phyloP scores from a whole-genome alignment of 768 basidiomycete species.

The Tubosaeta brunneosetosa region DNA sequence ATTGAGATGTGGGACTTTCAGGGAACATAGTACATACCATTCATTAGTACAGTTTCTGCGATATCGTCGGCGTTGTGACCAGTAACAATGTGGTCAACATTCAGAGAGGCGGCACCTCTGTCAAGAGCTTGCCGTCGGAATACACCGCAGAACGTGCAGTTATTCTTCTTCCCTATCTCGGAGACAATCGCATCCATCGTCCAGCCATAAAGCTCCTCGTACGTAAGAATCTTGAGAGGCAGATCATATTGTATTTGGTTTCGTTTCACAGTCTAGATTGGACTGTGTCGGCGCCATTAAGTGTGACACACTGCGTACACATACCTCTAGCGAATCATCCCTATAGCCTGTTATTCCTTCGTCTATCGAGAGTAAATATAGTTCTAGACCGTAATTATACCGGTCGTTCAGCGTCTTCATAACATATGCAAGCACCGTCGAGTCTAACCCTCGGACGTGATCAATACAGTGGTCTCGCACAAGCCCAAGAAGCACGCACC shows the following conservation, averaged over 20 bases:
- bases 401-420: constrained; percentile 95
- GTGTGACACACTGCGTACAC: constrained; percentile 6
- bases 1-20: background rate
- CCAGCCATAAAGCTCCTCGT: constrained; percentile 97
- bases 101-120: constrained; percentile 81
- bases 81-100: constrained; percentile 96
- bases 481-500: constrained; percentile 43
- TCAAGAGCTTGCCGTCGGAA: constrained; percentile 96
- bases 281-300: constrained; percentile 3
- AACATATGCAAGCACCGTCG: constrained; percentile 94
- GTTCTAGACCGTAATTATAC: constrained; percentile 85
- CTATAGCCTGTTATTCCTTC: constrained; percentile 98
- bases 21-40: constrained; percentile 55
- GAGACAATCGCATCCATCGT: constrained; percentile 97
- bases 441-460: constrained; percentile 52
- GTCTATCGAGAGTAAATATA: constrained; percentile 94
- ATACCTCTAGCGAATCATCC: constrained; percentile 96
- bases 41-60: constrained; percentile 98
- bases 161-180: constrained; percentile 95
- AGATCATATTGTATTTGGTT: constrained; percentile 95
- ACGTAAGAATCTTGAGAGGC: constrained; percentile 93
- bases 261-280: constrained; percentile 84
- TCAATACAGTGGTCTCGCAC: background rate
- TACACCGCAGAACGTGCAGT: constrained; percentile 98
- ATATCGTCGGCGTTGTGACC: constrained; percentile 99